A percentile compares a stretch with the other conserved stretches of the same genome.
Conservation (phyloP, 2,329 filamentous ascomycete genomes). For the Macrophomina pseudophaseolina region DNA sequence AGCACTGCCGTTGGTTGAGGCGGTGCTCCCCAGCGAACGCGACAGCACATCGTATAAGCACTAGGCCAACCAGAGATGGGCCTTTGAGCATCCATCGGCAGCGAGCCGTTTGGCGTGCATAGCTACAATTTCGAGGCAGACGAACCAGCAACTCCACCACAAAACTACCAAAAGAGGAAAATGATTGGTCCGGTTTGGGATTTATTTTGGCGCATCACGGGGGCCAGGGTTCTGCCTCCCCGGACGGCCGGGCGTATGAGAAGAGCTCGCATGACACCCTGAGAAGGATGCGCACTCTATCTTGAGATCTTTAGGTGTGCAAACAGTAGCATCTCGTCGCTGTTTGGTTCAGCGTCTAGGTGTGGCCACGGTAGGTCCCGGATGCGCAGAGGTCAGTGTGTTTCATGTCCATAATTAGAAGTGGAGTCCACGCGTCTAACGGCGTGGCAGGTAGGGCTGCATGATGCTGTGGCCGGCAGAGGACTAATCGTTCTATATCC, state of each 20-base stretch:
- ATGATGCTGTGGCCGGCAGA: slow-evolving; percentile 12
- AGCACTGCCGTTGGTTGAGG: slow-evolving; percentile 20
- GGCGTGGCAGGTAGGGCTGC: slow-evolving; percentile 22
- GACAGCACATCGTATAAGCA: slow-evolving; percentile 25
- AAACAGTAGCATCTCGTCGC: slow-evolving; percentile 1
- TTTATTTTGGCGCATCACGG: slow-evolving; percentile 19
- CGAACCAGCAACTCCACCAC: slow-evolving; percentile 4
- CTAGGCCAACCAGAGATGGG: background rate
- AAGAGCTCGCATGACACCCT: slow-evolving; percentile 4
- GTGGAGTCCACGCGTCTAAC: slow-evolving; percentile 23
- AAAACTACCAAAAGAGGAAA: background rate
- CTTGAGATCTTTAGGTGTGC: background rate
- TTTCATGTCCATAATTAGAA: slow-evolving; percentile 24
- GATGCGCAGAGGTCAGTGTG: slow-evolving; percentile 13
- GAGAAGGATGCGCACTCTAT: background rate
- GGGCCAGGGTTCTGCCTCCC: background rate
- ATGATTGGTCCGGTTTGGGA: slow-evolving; percentile 16
- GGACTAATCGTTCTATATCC: slow-evolving; percentile 9
- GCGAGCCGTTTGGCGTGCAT: slow-evolving; percentile 4
- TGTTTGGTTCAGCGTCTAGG: slow-evolving; percentile 4
- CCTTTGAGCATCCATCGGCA: slow-evolving; percentile 2
- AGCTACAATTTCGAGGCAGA: slow-evolving; percentile 5
- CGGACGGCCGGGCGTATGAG: background rate
- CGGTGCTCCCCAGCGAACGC: slow-evolving; percentile 1
- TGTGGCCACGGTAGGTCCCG: slow-evolving; percentile 17